Percentiles rank a stretch among this genome's conserved stretches.
Conservation (phyloP, 2,329 filamentous ascomycete species). For the Alternaria panax region DNA sequence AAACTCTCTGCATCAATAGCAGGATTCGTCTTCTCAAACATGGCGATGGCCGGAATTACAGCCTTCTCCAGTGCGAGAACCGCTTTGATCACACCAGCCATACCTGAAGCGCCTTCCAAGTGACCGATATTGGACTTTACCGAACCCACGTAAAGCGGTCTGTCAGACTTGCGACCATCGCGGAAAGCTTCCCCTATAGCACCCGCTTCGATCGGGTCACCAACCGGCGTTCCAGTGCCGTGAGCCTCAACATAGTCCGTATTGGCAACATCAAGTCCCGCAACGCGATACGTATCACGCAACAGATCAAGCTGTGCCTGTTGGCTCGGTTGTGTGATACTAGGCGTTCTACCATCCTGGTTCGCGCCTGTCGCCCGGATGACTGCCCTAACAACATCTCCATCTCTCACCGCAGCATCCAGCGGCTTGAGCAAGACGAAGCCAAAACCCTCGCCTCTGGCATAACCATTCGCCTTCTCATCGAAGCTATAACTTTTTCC, state of each 20-base stretch:
- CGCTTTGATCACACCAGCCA: conserved; percentile 33
- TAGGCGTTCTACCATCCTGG: conserved; percentile 13
- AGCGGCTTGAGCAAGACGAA: conserved; percentile 59
- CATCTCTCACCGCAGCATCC: conserved; percentile 9
- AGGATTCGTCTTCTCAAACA: conserved; percentile 27
- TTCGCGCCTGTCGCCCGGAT: conserved; percentile 29
- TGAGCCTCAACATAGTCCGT: conserved; percentile 25
- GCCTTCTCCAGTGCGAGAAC: conserved; percentile 44
- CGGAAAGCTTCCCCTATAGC: conserved; percentile 15
- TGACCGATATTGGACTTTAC: conserved; percentile 36
- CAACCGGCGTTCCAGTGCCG: conserved; percentile 13
- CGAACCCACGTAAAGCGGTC: conserved; percentile 17
- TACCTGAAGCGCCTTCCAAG: conserved; percentile 25
- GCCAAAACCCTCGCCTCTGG: conserved; percentile 66
- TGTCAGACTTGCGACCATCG: neutral
- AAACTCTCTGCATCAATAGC: conserved; percentile 13
- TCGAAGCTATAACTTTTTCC: conserved; percentile 7
- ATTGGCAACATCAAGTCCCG: neutral
- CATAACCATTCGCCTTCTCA: conserved; percentile 64
- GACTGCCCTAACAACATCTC: conserved; percentile 31
- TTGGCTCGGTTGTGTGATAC: conserved; percentile 40
- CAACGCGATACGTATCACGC: conserved; percentile 9
- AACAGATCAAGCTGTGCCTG: conserved; percentile 52
- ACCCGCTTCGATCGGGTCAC: conserved; percentile 16
- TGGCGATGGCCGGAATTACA: conserved; percentile 34